These are phyloP conservation scores for Stagonosporopsis cucurbitacearum DNA, from an alignment of 2,329 filamentous ascomycete genomes.

Conservation along the genomic window DNA sequence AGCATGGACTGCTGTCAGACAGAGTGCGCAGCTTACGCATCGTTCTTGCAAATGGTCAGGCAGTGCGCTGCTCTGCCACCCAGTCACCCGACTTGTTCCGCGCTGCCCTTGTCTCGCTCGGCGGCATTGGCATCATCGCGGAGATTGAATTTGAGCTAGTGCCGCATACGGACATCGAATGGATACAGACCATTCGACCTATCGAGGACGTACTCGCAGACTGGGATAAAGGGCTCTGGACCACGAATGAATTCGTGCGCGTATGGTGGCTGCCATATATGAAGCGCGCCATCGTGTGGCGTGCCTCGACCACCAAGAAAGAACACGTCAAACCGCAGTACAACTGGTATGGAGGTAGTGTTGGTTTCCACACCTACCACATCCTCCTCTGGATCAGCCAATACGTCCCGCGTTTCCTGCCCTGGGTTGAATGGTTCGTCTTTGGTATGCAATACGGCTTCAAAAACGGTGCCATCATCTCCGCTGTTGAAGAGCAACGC, in stretches of 20 bases:
- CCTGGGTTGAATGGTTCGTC: constrained; percentile 93
- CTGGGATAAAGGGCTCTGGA: constrained; percentile 82
- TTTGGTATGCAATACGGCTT: constrained; percentile 99
- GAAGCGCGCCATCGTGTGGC: constrained; percentile 86
- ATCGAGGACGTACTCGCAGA: constrained; percentile 71
- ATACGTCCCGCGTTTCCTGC: constrained; percentile 78
- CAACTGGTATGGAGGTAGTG: constrained; percentile 79
- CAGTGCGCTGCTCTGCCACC: constrained; percentile 70
- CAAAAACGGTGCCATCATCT: constrained; percentile 68
- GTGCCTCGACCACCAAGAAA: constrained; percentile 77
- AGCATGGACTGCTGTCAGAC: constrained; percentile 84
- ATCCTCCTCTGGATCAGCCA: constrained; percentile 83
- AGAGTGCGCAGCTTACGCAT: constrained; percentile 77
- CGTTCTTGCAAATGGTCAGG: constrained; percentile 79
- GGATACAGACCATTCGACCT: constrained; percentile 79
- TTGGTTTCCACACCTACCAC: constrained; percentile 92
- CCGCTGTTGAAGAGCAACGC: constrained; percentile 80
- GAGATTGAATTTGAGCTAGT: constrained; percentile 86
- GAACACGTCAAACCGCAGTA: constrained; percentile 64
- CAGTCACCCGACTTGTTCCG: constrained; percentile 82
- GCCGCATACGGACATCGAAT: constrained; percentile 81
- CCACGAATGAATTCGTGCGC: constrained; percentile 82
- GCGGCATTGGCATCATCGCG: constrained; percentile 87
- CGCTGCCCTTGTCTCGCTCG: constrained; percentile 84
- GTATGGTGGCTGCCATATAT: constrained; percentile 99